phyloP scores from a whole-genome alignment of 2,329 filamentous ascomycete species.

The Aspergillus sp. region DNA sequence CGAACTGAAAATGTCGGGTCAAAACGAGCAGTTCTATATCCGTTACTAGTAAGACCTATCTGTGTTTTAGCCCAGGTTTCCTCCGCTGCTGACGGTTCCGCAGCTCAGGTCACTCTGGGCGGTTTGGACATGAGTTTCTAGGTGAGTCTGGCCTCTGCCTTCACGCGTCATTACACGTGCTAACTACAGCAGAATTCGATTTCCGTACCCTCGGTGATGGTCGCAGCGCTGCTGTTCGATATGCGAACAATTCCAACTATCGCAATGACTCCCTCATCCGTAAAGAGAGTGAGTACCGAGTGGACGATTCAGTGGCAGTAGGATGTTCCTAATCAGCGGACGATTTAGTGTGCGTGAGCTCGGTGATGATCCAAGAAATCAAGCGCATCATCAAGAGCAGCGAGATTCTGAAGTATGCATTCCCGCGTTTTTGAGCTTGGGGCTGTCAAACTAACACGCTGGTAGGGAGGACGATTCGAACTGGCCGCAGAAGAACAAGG shows the following conservation, averaged over 20 bases:
- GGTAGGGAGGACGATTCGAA: conserved; percentile 92
- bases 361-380: conserved; percentile 86
- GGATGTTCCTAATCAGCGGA: conserved; percentile 18
- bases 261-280: conserved; percentile 97
- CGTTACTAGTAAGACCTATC: conserved; percentile 81
- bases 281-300: conserved; percentile 82
- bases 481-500: conserved; percentile 99
- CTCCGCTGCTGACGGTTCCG: conserved; percentile 42
- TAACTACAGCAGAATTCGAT: conserved; percentile 74
- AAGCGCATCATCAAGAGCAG: conserved; percentile 96
- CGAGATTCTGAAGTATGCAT: conserved; percentile 86
- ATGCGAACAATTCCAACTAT: conserved; percentile 99
- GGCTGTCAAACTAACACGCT: conserved; percentile 17
- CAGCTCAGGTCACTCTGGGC: conserved; percentile 95
- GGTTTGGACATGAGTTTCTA: conserved; percentile 96
- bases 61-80: conserved; percentile 32
- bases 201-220: conserved; percentile 91
- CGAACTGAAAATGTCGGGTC: conserved; percentile 58
- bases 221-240: conserved; percentile 87
- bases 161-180: conserved; percentile 15
- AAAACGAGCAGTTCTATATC: conserved; percentile 86
- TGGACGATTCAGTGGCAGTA: conserved; percentile 4
- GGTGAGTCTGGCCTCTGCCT: conserved; percentile 55
- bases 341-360: conserved; percentile 85
- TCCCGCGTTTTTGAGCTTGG: background rate